phyloP scores from a whole-genome alignment of 805 yeast genomes.

The Kluyveromyces dobzhanskii region DNA sequence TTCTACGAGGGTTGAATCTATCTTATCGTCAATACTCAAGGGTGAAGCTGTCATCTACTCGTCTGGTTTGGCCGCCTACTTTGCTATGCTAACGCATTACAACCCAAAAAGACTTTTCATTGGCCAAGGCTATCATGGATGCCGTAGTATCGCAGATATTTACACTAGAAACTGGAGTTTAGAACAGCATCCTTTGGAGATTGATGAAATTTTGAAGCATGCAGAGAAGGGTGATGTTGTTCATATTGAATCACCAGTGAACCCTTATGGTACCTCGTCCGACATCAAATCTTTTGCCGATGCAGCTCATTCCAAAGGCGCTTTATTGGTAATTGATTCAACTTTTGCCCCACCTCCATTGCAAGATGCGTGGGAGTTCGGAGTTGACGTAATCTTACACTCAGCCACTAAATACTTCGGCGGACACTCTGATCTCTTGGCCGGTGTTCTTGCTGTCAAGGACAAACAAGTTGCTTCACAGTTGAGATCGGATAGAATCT shows the following conservation, averaged over 20 bases:
- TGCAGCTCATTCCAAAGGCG: conserved; percentile 72
- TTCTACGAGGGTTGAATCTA: conserved; percentile 55
- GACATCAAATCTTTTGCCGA: conserved; percentile 58
- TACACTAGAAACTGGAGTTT: conserved; percentile 53
- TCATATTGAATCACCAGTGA: conserved; percentile 82
- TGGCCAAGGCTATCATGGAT: conserved; percentile 82
- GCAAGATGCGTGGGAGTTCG: conserved; percentile 70
- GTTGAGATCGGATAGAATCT: conserved; percentile 55
- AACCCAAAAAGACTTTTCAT: conserved; percentile 70
- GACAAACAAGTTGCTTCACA: conserved; percentile 36
- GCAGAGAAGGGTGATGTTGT: conserved; percentile 60
- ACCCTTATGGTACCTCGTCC: conserved; percentile 65
- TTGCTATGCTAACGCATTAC: conserved; percentile 58
- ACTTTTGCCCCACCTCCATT: conserved; percentile 94
- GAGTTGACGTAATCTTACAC: conserved; percentile 85
- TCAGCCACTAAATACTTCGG: conserved; percentile 92
- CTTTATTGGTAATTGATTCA: conserved; percentile 63
- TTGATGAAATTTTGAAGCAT: conserved; percentile 40
- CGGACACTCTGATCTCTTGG: conserved; percentile 88
- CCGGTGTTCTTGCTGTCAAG: conserved; percentile 72
- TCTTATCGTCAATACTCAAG: conserved; percentile 50
- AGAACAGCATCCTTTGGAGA: conserved; percentile 35
- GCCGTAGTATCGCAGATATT: conserved; percentile 59
- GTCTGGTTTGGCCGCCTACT: conserved; percentile 76
- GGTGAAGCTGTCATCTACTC: conserved; percentile 63